These are phyloP conservation scores for Singerocomus rubriflavus DNA, from an alignment of 1,284 basidiomycete genomes.

Conservation along the genomic window DNA sequence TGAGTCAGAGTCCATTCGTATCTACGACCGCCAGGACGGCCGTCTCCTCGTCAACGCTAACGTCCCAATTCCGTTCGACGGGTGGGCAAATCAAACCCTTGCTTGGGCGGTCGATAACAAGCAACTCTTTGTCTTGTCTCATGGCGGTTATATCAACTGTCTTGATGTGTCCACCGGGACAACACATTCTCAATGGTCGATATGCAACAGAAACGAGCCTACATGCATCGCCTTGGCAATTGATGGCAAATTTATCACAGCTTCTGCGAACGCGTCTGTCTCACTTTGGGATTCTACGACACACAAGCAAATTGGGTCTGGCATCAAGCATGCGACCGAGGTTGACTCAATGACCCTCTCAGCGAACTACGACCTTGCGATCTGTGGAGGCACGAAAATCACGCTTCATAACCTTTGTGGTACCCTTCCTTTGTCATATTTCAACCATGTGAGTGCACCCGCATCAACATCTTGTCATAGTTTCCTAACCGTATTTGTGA, in stretches of 20 bases:
- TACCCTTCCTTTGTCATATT: not conserved
- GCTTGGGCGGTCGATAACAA: constrained; percentile 8
- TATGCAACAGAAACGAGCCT: not conserved
- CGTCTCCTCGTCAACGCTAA: not conserved
- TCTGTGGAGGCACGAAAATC: not conserved
- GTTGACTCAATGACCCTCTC: constrained; percentile 11
- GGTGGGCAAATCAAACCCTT: constrained; percentile 2
- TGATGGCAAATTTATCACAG: constrained; percentile 6
- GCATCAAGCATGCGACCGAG: not conserved
- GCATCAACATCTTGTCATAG: too few species aligned
- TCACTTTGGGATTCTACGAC: constrained; percentile 12
- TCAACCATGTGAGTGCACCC: not conserved
- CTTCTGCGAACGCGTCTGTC: constrained; percentile 3
- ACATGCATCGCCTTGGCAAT: constrained; percentile 7
- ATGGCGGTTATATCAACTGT: not conserved
- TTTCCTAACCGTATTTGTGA: not conserved
- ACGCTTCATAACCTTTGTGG: not conserved
- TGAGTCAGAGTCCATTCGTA: not conserved
- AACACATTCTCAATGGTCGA: not conserved
- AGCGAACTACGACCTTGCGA: not conserved
- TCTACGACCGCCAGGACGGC: constrained; percentile 3
- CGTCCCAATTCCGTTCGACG: constrained; percentile 1
- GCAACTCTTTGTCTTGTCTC: constrained; percentile 4
- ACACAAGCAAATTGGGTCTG: constrained; percentile 3
- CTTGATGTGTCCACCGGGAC: constrained; percentile 3